A percentile compares a stretch with the other conserved stretches of the same genome.
These are phyloP conservation scores for Botryococcus braunii DNA, from an alignment of 163 green algal species.

Conservation along the genomic window DNA sequence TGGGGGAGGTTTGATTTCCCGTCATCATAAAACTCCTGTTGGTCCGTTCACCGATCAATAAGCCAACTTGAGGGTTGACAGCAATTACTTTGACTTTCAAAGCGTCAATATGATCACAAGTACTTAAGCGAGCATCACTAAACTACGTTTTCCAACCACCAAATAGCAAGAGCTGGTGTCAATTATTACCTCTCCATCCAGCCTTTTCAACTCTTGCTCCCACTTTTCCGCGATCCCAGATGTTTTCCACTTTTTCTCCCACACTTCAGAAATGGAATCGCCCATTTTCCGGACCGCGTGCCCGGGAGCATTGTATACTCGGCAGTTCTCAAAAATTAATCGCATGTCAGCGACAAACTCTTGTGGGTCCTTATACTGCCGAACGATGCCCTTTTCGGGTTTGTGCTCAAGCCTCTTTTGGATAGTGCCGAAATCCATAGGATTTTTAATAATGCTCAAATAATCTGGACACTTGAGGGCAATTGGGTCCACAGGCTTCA, in stretches of 20 bases:
- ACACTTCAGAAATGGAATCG: slow-evolving; percentile 48
- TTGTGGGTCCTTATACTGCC: slow-evolving; percentile 41
- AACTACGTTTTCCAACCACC: too few species aligned
- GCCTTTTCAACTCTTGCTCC: slow-evolving; percentile 34
- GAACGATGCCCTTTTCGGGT: not conserved
- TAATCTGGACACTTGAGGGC: slow-evolving; percentile 52
- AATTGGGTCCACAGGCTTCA: slow-evolving; percentile 53
- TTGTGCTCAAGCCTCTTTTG: slow-evolving; percentile 32
- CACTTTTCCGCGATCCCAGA: slow-evolving; percentile 41
- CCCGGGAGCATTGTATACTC: slow-evolving; percentile 50
- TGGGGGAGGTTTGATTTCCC: too few species aligned
- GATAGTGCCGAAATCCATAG: slow-evolving; percentile 85
- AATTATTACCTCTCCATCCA: slow-evolving; percentile 25
- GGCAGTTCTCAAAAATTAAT: slow-evolving; percentile 57
- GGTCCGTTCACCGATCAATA: too few species aligned
- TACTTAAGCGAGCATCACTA: too few species aligned
- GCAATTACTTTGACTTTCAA: too few species aligned
- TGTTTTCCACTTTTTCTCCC: slow-evolving; percentile 58
- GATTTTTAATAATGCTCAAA: slow-evolving; percentile 65
- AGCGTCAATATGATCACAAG: too few species aligned
- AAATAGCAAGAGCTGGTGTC: too few species aligned
- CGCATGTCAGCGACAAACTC: slow-evolving; percentile 70
- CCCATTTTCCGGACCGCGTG: slow-evolving; percentile 45
- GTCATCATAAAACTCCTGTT: too few species aligned
- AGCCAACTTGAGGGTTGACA: too few species aligned